These are phyloP conservation scores for Canna indica DNA, from an alignment of 176 grass and related monocot species.

Conservation along the genomic window DNA sequence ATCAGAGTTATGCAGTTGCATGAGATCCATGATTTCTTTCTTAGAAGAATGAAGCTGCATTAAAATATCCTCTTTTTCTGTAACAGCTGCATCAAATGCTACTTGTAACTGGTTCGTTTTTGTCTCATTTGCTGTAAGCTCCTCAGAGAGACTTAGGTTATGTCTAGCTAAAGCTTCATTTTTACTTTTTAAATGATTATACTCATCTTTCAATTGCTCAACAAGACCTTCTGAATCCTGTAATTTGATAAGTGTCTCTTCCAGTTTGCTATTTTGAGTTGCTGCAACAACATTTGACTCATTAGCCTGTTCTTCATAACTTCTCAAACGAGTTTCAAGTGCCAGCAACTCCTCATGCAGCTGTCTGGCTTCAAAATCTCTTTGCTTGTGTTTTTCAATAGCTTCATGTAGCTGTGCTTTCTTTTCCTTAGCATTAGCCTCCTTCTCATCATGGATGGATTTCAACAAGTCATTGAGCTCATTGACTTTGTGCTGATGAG, in stretches of 20 bases:
- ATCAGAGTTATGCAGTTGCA: conserved; percentile 22
- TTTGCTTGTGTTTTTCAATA: conserved; percentile 26
- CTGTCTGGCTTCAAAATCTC: conserved; percentile 55
- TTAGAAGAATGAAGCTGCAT: conserved; percentile 38
- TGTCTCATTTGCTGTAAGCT: conserved; percentile 38
- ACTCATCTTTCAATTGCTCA: conserved; percentile 29
- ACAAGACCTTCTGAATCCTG: conserved; percentile 35
- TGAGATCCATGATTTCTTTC: conserved; percentile 48
- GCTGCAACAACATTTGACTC: conserved; percentile 47
- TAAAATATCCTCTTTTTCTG: conserved; percentile 44
- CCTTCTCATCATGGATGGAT: conserved; percentile 31
- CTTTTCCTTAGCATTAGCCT: conserved; percentile 23
- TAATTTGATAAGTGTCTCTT: conserved; percentile 38
- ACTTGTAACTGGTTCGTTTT: conserved; percentile 57
- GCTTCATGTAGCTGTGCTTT: conserved; percentile 34
- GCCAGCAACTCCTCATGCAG: conserved; percentile 54
- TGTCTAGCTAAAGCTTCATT: conserved; percentile 43
- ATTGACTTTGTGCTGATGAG: conserved; percentile 34
- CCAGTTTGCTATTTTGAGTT: conserved; percentile 34
- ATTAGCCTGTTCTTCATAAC: conserved; percentile 58
- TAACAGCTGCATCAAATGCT: conserved; percentile 32
- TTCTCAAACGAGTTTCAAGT: conserved; percentile 60
- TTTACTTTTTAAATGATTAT: conserved; percentile 30
- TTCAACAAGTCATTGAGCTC: conserved; percentile 42
- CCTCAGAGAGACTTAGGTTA: conserved; percentile 50